Evolutionary conservation across 768 basidiomycete genomes (phyloP), one percentile per base, ranked within the genome.

Genomic region (Boletellus sp.): DNA sequence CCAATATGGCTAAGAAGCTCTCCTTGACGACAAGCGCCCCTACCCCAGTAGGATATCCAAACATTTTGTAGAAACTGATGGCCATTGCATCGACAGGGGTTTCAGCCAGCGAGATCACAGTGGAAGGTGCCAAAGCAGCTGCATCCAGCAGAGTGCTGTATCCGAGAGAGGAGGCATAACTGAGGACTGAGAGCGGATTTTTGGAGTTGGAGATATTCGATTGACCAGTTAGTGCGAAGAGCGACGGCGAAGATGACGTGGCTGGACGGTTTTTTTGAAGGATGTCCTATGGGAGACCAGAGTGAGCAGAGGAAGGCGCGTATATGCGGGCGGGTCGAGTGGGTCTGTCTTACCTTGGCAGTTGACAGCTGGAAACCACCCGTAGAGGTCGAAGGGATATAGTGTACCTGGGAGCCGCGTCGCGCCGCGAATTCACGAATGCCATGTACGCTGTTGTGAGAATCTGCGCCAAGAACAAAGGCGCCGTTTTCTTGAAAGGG

Each of bases 11-110:
- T 44, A 90, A 67, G 57, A 90, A 88, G 9, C 78, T 77, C 59
- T 84, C 82, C 63, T 83, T 86, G 38, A 86, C 83, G 24, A 93
- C 66, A 5, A 93, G 73, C 12, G 88, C 88, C 32, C 90, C 90
- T 37, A 91, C 80, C 8, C 90, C 90, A 0, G 89, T 91, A 11
- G 90, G 90, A 57, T 83, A 92, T 31, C 90, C 90, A 55, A 90
- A 89, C 85, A 92, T 90, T 58, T 93, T 93, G 70, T 93, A 93
- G 59, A 92, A 90, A 38, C 85, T 88, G 46, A 93, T 62, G 0
- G 83, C 88, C 78, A 90, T 82, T 1, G 89, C 90, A 65, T 93
- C 90, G 11, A 90, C 84, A 4, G 83, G 79, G 26, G 74, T 76
- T 45, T 84, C 78, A 1, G 77, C 66, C 13, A 93, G 72, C 12